Evolutionary conservation across 768 basidiomycete species (phyloP).

Genomic region (Phlegmacium glaucopus): DNA sequence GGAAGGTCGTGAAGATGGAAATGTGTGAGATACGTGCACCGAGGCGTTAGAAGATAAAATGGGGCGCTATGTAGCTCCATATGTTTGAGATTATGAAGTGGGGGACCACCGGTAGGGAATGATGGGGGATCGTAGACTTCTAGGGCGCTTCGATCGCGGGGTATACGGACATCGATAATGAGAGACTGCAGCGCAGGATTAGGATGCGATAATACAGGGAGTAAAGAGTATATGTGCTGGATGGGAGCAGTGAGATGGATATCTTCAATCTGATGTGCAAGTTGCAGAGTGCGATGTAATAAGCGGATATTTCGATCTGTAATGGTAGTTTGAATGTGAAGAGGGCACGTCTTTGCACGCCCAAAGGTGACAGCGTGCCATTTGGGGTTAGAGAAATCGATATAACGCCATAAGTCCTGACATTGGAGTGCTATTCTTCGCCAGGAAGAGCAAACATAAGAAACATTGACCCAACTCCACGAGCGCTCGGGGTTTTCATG

Average conservation of each 20-base stretch:
- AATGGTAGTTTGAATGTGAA: slow-evolving; percentile 30
- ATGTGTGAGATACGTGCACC: slow-evolving; percentile 32
- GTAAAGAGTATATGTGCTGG: slow-evolving; percentile 29
- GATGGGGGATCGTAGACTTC: slow-evolving; percentile 23
- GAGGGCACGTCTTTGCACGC: slow-evolving; percentile 29
- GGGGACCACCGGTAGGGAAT: slow-evolving; percentile 25
- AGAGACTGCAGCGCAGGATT: slow-evolving; percentile 33
- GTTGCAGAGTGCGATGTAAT: slow-evolving; percentile 30
- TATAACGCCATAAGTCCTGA: slow-evolving; percentile 31
- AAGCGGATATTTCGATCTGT: slow-evolving; percentile 26
- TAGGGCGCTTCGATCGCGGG: slow-evolving; percentile 13
- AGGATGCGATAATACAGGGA: slow-evolving; percentile 31
- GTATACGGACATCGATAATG: slow-evolving; percentile 25
- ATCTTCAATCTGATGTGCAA: slow-evolving; percentile 32
- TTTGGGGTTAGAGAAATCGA: slow-evolving; percentile 36
- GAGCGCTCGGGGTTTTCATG: slow-evolving; percentile 8
- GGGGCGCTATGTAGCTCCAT: slow-evolving; percentile 34
- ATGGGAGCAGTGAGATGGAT: slow-evolving; percentile 33
- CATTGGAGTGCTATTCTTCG: slow-evolving; percentile 28
- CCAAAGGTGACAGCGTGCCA: slow-evolving; percentile 28
- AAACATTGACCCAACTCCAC: slow-evolving; percentile 35
- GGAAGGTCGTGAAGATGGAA: slow-evolving; percentile 35
- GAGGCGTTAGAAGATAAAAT: slow-evolving; percentile 33
- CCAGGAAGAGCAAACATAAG: slow-evolving; percentile 37
- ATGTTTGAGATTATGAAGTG: slow-evolving; percentile 27